Evolutionary conservation across 495 filamentous ascomycete genomes (phyloP), one percentile per base, ranked within the genome.

Genomic region (Mytilinidion resinicola): DNA sequence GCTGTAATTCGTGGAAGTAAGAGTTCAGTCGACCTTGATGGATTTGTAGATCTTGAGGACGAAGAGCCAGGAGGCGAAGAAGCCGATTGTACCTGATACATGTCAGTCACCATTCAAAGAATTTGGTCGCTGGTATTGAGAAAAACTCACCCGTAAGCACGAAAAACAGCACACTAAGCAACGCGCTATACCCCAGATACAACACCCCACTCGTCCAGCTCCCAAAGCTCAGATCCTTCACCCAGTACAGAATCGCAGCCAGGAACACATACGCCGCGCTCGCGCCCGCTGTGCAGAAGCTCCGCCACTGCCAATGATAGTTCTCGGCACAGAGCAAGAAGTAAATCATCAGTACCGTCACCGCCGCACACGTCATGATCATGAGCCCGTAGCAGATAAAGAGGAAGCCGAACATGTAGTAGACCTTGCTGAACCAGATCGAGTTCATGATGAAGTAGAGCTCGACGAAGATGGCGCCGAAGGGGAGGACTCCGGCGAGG

Each of bases 401-500:
- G 39, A 98, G 79, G 79, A 98, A 98, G 33, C 93, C 93, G 64
- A 98, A 98, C 93, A 98, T 98, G 78, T 98, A 98, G 78, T 98
- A 98, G 56, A 98, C 89, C 77, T 92, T 92, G 77, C 84, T 88
- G 72, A 90, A 91, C 93, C 93, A 98, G 67, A 98, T 89, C 9
- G 86, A 91, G 73, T 84, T 91, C 88, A 96, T 93, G 75, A 98
- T 96, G 73, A 96, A 96, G 80, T 93, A 96, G 12, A 98, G 84
- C 73, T 98, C 95, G 41, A 97, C 90, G 60, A 95, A 96, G 73
- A 98, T 96, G 46, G 93, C 91, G 46, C 86, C 89, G 64, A 98
- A 98, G 10, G 95, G 95, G 12, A 96, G 78, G 51, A 96, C 84
- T 35, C 93, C 95, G 19, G 90, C 91, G 25, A 96, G 77, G 25